Conservation (phyloP, 108 stramenopile genomes). For the Nitzschia sp. region DNA sequence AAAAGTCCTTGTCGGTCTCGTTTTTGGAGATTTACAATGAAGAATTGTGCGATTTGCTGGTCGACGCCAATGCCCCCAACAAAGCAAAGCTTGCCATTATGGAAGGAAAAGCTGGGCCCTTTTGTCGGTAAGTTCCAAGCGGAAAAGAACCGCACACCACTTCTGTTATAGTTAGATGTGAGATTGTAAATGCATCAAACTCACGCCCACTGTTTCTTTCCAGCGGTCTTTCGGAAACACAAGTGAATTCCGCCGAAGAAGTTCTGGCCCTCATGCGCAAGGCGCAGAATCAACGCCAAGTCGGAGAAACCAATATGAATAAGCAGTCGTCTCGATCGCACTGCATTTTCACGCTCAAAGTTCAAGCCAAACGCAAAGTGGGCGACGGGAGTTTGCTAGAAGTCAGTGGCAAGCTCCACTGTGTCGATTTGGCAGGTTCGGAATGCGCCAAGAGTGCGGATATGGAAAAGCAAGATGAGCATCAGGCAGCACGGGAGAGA, state of each 20-base stretch:
- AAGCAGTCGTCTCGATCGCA: conserved; percentile 90
- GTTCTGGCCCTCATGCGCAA: conserved; percentile 77
- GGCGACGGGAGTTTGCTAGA: conserved; percentile 75
- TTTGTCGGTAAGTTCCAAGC: conserved; percentile 37
- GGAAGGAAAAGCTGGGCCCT: conserved; percentile 68
- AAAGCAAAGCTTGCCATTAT: conserved; percentile 75
- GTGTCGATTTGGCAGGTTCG: conserved; percentile 93
- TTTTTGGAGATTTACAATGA: conserved; percentile 97
- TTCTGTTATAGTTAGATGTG: no score
- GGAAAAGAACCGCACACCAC: neutral
- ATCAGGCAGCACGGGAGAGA: conserved; percentile 62
- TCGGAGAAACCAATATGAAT: conserved; percentile 97
- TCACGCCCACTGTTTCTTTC: neutral
- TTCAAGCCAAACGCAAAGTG: conserved; percentile 54
- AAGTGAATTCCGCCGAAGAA: conserved; percentile 70
- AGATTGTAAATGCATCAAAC: no score
- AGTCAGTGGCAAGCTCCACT: conserved; percentile 87
- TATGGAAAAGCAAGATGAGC: conserved; percentile 44
- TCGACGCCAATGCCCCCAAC: conserved; percentile 36
- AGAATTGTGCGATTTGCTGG: conserved; percentile 84
- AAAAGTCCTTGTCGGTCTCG: conserved; percentile 63
- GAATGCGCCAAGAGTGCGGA: conserved; percentile 69
- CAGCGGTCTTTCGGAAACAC: conserved; percentile 76
- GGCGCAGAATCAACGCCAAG: conserved; percentile 84
- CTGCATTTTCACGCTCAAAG: conserved; percentile 85